Base-by-base conservation (phyloP, 371 early-diverging fungal genomes). In the Actinomortierella ambigua region DNA sequence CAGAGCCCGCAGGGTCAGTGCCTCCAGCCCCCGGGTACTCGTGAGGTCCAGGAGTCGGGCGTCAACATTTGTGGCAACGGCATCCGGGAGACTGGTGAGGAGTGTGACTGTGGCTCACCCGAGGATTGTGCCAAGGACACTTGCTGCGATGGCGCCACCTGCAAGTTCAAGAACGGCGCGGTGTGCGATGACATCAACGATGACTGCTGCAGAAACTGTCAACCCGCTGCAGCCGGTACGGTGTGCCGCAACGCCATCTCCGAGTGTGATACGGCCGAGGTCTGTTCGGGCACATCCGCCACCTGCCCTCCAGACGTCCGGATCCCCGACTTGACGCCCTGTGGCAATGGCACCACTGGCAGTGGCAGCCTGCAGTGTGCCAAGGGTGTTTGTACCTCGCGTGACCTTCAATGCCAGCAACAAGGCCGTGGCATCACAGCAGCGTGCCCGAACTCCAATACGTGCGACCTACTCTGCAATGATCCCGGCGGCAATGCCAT, bases 41-140 rank as follows among this genome's bases (percentile, higher is more conserved):
- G 40, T 26, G 24, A 39, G 63, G 79, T 57, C 50, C 80, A 65
- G 56, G 78, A 84, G 86, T 80, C 81, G 88, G 86, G 58, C 87
- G 86, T 17, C 62, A 80, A 58, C 26, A 91, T 93, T 73, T 98
- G 98, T 69, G 98, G 98, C 15, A 97, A 98, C 75, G 98, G 98
- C 1, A 87, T 98, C 53, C 85, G 85, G 57, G 98, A 98, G 77
- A 76, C 71, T 0, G 90, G 89, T 50, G 98, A 98, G 77, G 92
- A 98, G 40, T 98, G 98, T 75, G 98, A 98, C 71, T 94, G 96
- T 59, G 95, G 93, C 13, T 85, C 87, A 6, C 55, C 77, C 29
- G 88, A 84, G n/a, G 87, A 85, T 27, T 93, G 93, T 67, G 80
- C 71, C 18, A 81, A 71, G 23, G 89, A 93, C 58, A 81, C 83